A percentile compares a stretch with the other conserved stretches of the same genome.
Conservation (phyloP, 805 yeast genomes). For the Torulaspora delbrueckii region DNA sequence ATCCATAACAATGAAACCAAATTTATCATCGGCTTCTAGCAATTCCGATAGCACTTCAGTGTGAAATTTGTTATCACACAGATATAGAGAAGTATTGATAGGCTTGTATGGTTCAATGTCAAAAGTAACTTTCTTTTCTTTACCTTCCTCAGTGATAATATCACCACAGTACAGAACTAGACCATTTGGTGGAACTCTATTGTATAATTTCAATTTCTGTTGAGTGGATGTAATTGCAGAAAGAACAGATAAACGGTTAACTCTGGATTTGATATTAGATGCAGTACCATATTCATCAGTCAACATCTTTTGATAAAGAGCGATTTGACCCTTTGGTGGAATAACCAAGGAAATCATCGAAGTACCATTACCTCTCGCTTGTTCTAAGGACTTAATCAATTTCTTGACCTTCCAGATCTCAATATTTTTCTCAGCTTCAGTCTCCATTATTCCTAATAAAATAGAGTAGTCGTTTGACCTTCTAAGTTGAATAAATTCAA, state of each 20-base stretch:
- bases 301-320: constrained; percentile 82
- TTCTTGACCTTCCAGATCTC: constrained; percentile 99
- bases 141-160: constrained; percentile 93
- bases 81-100: constrained; percentile 89
- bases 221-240: constrained; percentile 98
- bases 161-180: constrained; percentile 98
- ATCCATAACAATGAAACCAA: constrained; percentile 98
- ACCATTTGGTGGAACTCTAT: constrained; percentile 88
- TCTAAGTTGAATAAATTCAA: background rate
- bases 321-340: constrained; percentile 92
- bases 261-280: constrained; percentile 95
- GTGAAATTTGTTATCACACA: constrained; percentile 98
- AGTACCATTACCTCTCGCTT: constrained; percentile 97
- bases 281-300: constrained; percentile 99
- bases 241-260: constrained; percentile 88
- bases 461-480: background rate
- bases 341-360: constrained; percentile 96
- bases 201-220: constrained; percentile 88
- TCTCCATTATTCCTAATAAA: constrained; percentile 35
- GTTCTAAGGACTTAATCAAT: constrained; percentile 78
- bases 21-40: constrained; percentile 90
- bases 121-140: constrained; percentile 91
- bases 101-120: constrained; percentile 99
- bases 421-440: constrained; percentile 91
- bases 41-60: constrained; percentile 94